Evolutionary conservation across 2,329 filamentous ascomycete genomes (phyloP).

Genomic region (Neonectria magnoliae): DNA sequence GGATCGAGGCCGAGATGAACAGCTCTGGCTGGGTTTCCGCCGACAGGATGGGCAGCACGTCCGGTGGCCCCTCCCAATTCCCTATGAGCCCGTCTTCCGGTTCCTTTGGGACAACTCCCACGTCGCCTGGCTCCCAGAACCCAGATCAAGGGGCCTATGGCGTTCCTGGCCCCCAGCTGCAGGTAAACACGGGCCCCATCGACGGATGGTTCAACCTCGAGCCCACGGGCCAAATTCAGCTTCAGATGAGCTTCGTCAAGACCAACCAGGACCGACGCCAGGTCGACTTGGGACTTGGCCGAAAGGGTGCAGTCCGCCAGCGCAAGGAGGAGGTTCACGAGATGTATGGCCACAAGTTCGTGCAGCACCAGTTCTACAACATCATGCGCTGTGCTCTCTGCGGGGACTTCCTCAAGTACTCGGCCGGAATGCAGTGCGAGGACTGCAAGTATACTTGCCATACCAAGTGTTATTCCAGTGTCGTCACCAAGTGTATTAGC

Average conservation of each 20-base stretch:
- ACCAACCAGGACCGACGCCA: constrained; percentile 84
- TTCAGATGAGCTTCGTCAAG: constrained; percentile 92
- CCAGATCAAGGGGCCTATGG: constrained; percentile 45
- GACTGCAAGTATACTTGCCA: constrained; percentile 99
- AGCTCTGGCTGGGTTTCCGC: constrained; percentile 97
- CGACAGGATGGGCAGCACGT: constrained; percentile 82
- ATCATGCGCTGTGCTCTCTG: constrained; percentile 99
- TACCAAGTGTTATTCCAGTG: constrained; percentile 94
- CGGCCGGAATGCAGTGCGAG: constrained; percentile 97
- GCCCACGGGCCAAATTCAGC: constrained; percentile 89
- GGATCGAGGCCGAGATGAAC: constrained; percentile 95
- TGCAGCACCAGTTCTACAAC: constrained; percentile 99
- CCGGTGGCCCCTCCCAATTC: constrained; percentile 63
- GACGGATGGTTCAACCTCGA: constrained; percentile 98
- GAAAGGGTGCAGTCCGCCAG: constrained; percentile 95
- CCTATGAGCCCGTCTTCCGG: constrained; percentile 62
- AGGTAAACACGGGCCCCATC: constrained; percentile 70
- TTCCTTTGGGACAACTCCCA: constrained; percentile 56
- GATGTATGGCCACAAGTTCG: constrained; percentile 99
- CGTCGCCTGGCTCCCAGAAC: constrained; percentile 53
- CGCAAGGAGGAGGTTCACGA: constrained; percentile 98
- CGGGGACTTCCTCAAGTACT: constrained; percentile 98
- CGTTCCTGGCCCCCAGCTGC: constrained; percentile 56
- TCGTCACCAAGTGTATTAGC: constrained; percentile 99
- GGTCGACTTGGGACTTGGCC: constrained; percentile 89